Conservation (phyloP, 164 flowering plant species). For the Chimonanthus praecox region DNA sequence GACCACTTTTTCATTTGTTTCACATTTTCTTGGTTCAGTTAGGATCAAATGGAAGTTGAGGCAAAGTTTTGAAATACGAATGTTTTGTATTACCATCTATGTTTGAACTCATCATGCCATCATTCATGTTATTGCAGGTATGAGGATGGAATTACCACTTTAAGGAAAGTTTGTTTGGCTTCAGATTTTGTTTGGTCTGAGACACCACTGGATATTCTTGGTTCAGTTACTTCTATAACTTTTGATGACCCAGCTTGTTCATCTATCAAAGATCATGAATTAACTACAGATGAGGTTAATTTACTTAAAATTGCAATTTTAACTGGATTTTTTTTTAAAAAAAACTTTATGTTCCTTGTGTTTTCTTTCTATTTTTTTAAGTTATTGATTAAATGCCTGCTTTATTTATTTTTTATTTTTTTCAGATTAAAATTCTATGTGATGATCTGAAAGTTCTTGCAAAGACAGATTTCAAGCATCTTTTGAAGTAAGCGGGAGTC, state of each 20-base stretch:
- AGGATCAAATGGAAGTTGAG: not conserved
- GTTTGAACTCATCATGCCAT: not conserved
- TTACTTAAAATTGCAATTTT: not conserved
- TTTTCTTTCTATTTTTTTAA: not conserved
- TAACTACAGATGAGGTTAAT: slow-evolving; percentile 88
- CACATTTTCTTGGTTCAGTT: not conserved
- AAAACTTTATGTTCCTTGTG: not conserved
- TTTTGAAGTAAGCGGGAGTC: slow-evolving; percentile 59
- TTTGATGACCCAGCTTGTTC: slow-evolving; percentile 64
- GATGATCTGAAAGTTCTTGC: slow-evolving; percentile 86
- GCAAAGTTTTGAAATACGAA: not conserved
- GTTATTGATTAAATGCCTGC: not conserved
- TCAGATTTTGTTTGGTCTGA: slow-evolving; percentile 79
- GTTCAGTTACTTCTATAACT: slow-evolving; percentile 68
- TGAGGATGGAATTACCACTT: slow-evolving; percentile 58
- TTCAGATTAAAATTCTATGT: slow-evolving; percentile 71
- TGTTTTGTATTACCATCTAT: not conserved
- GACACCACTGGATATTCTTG: slow-evolving; percentile 77
- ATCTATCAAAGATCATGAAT: slow-evolving; percentile 54
- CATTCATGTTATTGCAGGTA: slow-evolving; percentile 37
- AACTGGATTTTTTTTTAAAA: not conserved
- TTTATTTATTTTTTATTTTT: slow-evolving; percentile 2
- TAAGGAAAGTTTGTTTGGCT: slow-evolving; percentile 70
- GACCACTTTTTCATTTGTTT: not conserved
- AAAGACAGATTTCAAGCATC: slow-evolving; percentile 89